Evolutionary conservation across 2,329 filamentous ascomycete species (phyloP), one percentile per base, ranked within the genome.

Genomic region (Helicocarpus griseus): DNA sequence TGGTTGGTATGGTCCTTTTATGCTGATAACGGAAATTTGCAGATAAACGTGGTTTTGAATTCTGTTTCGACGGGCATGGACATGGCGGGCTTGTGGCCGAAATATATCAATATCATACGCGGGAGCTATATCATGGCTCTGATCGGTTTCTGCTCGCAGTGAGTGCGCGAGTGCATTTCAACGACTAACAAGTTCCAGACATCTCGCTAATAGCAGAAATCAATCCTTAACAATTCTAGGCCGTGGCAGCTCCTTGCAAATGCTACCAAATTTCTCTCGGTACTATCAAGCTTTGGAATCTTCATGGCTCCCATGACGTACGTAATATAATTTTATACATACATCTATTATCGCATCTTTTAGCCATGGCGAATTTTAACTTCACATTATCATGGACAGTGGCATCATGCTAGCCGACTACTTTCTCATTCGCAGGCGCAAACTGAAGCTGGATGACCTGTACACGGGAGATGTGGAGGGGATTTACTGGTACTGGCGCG

Each of bases 81-180:
- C 57, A 64, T 81, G 46, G 72, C 77, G 0, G 75, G 72, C 1
- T 61, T 80, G 0, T 73, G 73, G 52, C 77, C 77, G 0, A 69
- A 67, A 38, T 80, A 74, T 54, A 73, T 82, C 63, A 79, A 78
- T 60, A 80, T 81, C 52, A 66, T 77, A 4, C 72, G 79, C 2
- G 79, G 79, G 1, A 70, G 71, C 2, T 75, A 76, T 53, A 63
- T 81, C 38, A 73, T 69, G 4, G 66, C 72, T 0, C 55, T 76
- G 2, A 62, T 77, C 5, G 69, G 67, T 11, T 71, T 75, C 31
- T 66, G 67, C 0, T 67, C 72, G 35, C n/a, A 69, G 66, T 53
- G 49, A 28, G n/a, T n/a, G 13, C 6, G 22, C 24, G 22, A 43
- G 5, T 11, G n/a, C n/a, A n/a, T n/a, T n/a, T n/a, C n/a, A n/a